These are phyloP conservation scores for Rhizopus sp. DNA, from an alignment of 371 early-diverging fungal species.

Conservation along the genomic window DNA sequence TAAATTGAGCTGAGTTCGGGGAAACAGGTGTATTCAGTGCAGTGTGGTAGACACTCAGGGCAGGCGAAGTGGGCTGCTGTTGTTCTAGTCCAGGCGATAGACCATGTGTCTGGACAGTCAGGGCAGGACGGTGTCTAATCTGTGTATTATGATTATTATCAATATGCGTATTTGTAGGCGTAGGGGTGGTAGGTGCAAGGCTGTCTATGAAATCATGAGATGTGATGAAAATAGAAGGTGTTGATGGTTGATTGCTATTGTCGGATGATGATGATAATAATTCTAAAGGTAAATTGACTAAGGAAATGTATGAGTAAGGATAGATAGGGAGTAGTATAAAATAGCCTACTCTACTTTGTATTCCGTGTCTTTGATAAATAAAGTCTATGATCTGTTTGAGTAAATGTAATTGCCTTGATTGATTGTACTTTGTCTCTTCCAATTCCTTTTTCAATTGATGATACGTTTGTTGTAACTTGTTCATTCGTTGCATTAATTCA, in stretches of 20 bases:
- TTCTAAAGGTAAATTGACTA: slow-evolving; percentile 35
- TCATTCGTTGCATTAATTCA: slow-evolving; percentile 69
- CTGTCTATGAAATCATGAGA: slow-evolving; percentile 22
- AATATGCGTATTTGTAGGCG: neutral
- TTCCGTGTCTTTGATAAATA: slow-evolving; percentile 46
- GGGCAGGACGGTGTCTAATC: slow-evolving; percentile 11
- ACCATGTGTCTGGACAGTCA: slow-evolving; percentile 32
- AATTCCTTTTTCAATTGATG: slow-evolving; percentile 70
- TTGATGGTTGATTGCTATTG: slow-evolving; percentile 13
- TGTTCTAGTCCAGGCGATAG: slow-evolving; percentile 16
- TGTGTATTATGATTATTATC: neutral
- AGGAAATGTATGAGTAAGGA: slow-evolving; percentile 15
- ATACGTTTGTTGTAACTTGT: slow-evolving; percentile 71
- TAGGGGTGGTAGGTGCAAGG: slow-evolving; percentile 1
- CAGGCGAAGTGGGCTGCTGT: slow-evolving; percentile 19
- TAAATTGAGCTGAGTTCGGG: slow-evolving; percentile 31
- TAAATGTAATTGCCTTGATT: slow-evolving; percentile 60
- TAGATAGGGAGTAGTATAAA: neutral
- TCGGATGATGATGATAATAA: slow-evolving; percentile 21
- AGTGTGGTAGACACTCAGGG: slow-evolving; percentile 34
- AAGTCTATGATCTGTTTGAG: slow-evolving; percentile 58
- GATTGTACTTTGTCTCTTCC: slow-evolving; percentile 64
- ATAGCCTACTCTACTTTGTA: slow-evolving; percentile 23
- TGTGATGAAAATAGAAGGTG: slow-evolving; percentile 37
- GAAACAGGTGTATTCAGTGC: slow-evolving; percentile 38